A percentile compares a stretch with the other conserved stretches of the same genome.
These are phyloP conservation scores for Platanthera zijinensis DNA, from an alignment of 106 monocot genomes.

Conservation along the genomic window DNA sequence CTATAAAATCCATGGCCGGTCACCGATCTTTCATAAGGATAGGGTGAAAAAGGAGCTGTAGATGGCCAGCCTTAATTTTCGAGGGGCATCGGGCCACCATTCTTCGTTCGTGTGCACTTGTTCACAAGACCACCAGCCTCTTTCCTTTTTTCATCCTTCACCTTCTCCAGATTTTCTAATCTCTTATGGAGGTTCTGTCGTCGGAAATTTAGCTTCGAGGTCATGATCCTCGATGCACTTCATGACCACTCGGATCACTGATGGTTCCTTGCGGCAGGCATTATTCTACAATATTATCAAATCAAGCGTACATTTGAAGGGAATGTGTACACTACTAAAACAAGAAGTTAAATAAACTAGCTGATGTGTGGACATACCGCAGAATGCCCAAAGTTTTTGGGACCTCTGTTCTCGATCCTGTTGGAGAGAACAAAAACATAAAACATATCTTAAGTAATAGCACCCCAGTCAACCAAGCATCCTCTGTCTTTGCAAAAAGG, in stretches of 20 bases:
- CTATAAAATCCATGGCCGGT: constrained; percentile 44
- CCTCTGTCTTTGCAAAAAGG: too few species aligned
- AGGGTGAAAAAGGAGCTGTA: constrained; percentile 31
- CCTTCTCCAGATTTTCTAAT: constrained; percentile 72
- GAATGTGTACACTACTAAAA: neutral
- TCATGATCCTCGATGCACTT: constrained; percentile 93
- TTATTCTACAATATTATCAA: constrained; percentile 35
- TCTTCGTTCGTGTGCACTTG: constrained; percentile 70
- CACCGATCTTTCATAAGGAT: constrained; percentile 44
- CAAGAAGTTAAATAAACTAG: neutral
- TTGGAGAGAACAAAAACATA: too few species aligned
- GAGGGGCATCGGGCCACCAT: constrained; percentile 80
- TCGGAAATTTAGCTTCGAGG: constrained; percentile 68
- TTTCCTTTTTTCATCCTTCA: constrained; percentile 58
- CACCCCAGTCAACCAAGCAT: too few species aligned
- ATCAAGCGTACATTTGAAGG: neutral
- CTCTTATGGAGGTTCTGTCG: constrained; percentile 54
- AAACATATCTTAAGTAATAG: too few species aligned
- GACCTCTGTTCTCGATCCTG: too few species aligned
- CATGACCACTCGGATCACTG: constrained; percentile 62
- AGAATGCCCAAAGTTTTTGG: constrained; percentile 43
- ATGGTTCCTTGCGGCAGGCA: constrained; percentile 55
- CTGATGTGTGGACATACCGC: constrained; percentile 18
- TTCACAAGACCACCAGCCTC: constrained; percentile 43
- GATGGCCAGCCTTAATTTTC: constrained; percentile 91